A percentile compares a stretch with the other conserved stretches of the same genome.
These are phyloP conservation scores for Kwoniella dendrophila DNA, from an alignment of 768 basidiomycete species.

Conservation along the genomic window DNA sequence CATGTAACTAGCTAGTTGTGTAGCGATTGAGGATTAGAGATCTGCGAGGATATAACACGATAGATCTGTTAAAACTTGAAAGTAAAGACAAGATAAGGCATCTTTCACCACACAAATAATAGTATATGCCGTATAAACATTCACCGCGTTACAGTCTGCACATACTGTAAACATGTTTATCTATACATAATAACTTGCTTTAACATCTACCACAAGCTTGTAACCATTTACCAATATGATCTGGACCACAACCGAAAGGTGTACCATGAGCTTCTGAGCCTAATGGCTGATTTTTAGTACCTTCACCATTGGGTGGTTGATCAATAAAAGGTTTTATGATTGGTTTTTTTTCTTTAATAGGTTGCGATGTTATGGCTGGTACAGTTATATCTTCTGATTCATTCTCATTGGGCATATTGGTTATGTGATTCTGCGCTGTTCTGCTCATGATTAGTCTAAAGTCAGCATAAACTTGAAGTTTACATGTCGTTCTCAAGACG, in stretches of 20 bases:
- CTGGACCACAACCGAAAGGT: neutral
- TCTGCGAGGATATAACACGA: too few species aligned
- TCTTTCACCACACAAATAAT: too few species aligned
- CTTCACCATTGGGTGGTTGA: neutral
- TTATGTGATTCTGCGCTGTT: neutral
- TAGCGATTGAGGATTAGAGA: too few species aligned
- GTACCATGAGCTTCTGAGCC: neutral
- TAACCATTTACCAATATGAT: conserved; percentile 1
- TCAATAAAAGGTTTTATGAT: neutral
- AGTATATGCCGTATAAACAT: neutral
- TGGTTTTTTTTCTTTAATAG: neutral
- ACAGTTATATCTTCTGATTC: neutral
- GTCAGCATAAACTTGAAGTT: too few species aligned
- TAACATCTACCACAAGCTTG: neutral
- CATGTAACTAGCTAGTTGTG: too few species aligned
- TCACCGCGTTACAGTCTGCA: neutral
- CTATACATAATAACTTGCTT: too few species aligned
- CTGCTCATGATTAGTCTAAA: too few species aligned
- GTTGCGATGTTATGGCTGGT: neutral
- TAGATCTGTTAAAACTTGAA: too few species aligned
- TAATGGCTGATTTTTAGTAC: neutral
- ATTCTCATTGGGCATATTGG: neutral
- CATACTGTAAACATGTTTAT: neutral
- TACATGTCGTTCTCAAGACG: too few species aligned
- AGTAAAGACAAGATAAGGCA: too few species aligned